phyloP scores from a whole-genome alignment of 179 eudicot species.

The Dionaea muscipula region DNA sequence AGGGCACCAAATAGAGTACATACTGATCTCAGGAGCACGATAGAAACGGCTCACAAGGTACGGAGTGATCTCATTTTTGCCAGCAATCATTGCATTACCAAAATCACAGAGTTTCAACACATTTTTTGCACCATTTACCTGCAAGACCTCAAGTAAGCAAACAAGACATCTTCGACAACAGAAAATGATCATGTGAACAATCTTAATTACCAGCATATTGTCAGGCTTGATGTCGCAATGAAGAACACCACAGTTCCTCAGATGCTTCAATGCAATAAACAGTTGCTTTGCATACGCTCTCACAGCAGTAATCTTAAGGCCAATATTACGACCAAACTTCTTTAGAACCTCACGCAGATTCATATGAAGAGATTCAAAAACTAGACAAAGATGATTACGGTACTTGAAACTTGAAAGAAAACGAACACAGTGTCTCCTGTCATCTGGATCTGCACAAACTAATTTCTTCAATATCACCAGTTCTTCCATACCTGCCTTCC shows the following conservation, averaged over 20 bases:
- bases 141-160: not conserved
- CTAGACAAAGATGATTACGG: conserved; percentile 97
- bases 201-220: conserved; percentile 74
- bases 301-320: conserved; percentile 96
- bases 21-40: conserved; percentile 98
- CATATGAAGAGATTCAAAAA: conserved; percentile 99
- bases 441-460: conserved; percentile 84
- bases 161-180: not conserved
- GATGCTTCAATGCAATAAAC: conserved; percentile 87
- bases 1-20: conserved; percentile 18
- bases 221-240: conserved; percentile 97
- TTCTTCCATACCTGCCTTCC: conserved; percentile 93
- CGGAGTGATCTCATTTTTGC: conserved; percentile 95
- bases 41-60: conserved; percentile 99
- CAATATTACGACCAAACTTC: conserved; percentile 99
- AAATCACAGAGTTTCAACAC: conserved; percentile 97
- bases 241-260: conserved; percentile 88
- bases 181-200: not conserved
- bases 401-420: conserved; percentile 83
- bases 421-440: conserved; percentile 93
- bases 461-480: conserved; percentile 80
- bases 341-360: conserved; percentile 96
- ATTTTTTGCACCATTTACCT: conserved; percentile 91
- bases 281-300: conserved; percentile 90
- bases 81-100: conserved; percentile 99